Conservation (phyloP, 352 stramenopile species). For the Phytopythium sindhum region DNA sequence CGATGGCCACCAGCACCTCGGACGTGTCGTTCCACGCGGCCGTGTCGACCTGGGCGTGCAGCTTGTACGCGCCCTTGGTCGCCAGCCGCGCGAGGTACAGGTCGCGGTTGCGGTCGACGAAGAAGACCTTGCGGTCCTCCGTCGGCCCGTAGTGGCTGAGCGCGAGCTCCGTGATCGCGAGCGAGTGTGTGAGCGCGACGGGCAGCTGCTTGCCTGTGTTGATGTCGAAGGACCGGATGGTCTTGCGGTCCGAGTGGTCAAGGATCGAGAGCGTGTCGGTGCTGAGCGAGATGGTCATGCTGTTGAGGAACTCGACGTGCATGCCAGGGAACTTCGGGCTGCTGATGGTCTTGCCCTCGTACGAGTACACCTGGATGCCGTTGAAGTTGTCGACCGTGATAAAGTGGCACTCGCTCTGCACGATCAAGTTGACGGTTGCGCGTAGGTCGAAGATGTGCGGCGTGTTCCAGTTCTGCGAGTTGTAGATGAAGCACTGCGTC, state of each 20-base stretch:
- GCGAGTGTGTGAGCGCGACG: constrained; percentile 54
- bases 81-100: constrained; percentile 72
- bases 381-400: constrained; percentile 88
- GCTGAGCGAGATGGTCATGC: constrained; percentile 81
- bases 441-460: constrained; percentile 92
- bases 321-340: constrained; percentile 85
- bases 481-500: constrained; percentile 93
- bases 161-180: constrained; percentile 80
- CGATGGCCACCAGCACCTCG: constrained; percentile 86
- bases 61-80: constrained; percentile 70
- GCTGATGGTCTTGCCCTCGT: constrained; percentile 89
- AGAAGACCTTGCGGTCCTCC: constrained; percentile 81
- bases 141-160: constrained; percentile 76
- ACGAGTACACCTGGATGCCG: constrained; percentile 90
- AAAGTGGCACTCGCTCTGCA: constrained; percentile 88
- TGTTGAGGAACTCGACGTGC: constrained; percentile 86
- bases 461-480: constrained; percentile 90
- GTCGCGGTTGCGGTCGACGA: constrained; percentile 88
- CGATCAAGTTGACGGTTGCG: constrained; percentile 80
- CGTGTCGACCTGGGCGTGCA: constrained; percentile 90
- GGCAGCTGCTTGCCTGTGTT: constrained; percentile 78
- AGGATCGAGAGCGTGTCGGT: constrained; percentile 87
- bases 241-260: constrained; percentile 87
- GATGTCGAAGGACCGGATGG: constrained; percentile 88
- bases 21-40: constrained; percentile 87